Evolutionary conservation across 345 rosid species (phyloP), one percentile per base, ranked within the genome.

Genomic region (Eucalyptus leucophloia): DNA sequence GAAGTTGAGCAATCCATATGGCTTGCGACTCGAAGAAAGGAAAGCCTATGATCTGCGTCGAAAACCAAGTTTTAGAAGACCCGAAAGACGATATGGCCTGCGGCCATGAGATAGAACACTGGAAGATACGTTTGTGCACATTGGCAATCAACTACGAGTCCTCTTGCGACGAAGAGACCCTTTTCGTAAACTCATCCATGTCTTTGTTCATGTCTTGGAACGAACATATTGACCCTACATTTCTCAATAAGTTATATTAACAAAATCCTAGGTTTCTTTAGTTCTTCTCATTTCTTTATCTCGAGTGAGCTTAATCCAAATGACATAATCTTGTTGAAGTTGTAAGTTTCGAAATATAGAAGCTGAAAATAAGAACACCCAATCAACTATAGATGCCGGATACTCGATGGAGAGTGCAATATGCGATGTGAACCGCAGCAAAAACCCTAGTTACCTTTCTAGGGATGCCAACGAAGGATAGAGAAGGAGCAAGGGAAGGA

Each of bases 1-100:
- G 94, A n/a, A 96, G 93, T 90, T 95, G 96, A 32, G 99, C 96
- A 54, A 97, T 94, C 99, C 99, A 97, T 92, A 90, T 96, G 90
- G 97, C 99, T 96, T 97, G 99, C 44, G 98, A 93, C 92, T 97
- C 99, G 89, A 96, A 96, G 94, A 97, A 97, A 81, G 98, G 98
- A 91, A 96, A 96, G 90, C 98, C 99, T 90, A 97, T 95, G 53
- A 97, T 56, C 99, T 96, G 95, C 92, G 89, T 37, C n/a, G n/a
- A 18, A 86, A 77, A 51, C 49, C 23, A 7, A 56, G 50, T 40
- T 45, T 40, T 56, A 47, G 54, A 86, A 80, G 53, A 49, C 21
- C 83, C 56, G 6, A 15, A 56, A 87, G 34, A 62, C 37, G 1
- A 15, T 65, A 32, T 65, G 77, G 40, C 77, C 11, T 15, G 40